phyloP scores from a whole-genome alignment of 2,329 filamentous ascomycete species.

The Pyrenophora seminiperda region DNA sequence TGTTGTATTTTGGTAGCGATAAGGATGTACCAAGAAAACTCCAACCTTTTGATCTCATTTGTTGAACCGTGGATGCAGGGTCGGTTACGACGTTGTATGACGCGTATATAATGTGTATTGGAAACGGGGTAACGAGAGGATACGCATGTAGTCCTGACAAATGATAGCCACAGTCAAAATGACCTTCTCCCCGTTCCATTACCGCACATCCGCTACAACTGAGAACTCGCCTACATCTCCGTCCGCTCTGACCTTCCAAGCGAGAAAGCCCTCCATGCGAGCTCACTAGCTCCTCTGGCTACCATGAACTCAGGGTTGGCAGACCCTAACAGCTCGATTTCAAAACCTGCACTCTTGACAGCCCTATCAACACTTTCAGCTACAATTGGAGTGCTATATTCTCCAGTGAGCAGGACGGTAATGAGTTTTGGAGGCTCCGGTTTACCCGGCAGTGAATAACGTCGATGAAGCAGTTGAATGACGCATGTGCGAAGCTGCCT shows the following conservation, averaged over 20 bases:
- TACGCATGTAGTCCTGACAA: too few relatives aligned
- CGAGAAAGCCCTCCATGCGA: not conserved
- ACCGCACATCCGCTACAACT: too few relatives aligned
- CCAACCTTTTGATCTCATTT: not conserved
- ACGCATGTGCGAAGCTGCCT: too few relatives aligned
- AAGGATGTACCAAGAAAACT: not conserved
- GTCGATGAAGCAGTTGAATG: too few relatives aligned
- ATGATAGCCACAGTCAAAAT: too few relatives aligned
- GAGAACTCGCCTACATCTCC: too few relatives aligned
- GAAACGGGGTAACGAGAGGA: too few relatives aligned
- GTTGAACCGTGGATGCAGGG: not conserved
- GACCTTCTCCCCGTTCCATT: too few relatives aligned
- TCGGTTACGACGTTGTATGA: too few relatives aligned
- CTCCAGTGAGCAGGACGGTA: slow-evolving; percentile 9
- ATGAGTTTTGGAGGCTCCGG: not conserved
- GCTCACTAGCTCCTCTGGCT: too few relatives aligned
- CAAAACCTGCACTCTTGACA: not conserved
- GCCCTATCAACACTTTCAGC: not conserved
- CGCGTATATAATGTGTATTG: too few relatives aligned
- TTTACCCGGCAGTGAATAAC: not conserved
- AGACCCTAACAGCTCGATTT: not conserved
- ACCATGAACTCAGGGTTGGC: not conserved
- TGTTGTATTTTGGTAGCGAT: not conserved
- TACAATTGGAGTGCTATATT: not conserved
- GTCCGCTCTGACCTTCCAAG: not conserved